Conservation (phyloP, 2,329 filamentous ascomycete genomes). For the Arthrobotrys conoides region DNA sequence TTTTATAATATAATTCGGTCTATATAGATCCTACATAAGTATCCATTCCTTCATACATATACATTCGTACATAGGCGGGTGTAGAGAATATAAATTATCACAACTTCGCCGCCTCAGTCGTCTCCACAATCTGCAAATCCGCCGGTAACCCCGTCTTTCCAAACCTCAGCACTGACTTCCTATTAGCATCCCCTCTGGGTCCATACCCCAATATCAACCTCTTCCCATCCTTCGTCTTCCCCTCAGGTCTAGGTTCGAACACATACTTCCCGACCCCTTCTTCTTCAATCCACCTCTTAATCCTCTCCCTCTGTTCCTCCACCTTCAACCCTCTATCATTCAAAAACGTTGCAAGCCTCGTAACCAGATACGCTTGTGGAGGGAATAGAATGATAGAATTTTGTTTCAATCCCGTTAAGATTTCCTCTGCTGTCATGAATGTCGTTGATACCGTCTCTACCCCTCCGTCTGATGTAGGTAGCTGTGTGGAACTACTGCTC, state of each 20-base stretch:
- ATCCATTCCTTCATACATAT: no score
- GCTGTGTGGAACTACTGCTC: constrained; percentile 13
- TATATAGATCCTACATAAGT: no score
- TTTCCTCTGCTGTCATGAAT: constrained; percentile 70
- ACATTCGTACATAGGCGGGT: no score
- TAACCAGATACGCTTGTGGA: constrained; percentile 84
- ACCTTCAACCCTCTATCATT: constrained; percentile 67
- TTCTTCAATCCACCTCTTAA: constrained; percentile 71
- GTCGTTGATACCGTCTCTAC: constrained; percentile 79
- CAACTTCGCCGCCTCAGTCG: constrained; percentile 69
- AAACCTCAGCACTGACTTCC: constrained; percentile 74
- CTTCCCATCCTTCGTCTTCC: constrained; percentile 68
- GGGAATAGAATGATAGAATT: constrained; percentile 88
- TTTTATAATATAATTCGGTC: not conserved
- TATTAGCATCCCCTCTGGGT: constrained; percentile 73
- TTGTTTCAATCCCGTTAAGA: constrained; percentile 74
- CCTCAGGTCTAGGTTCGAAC: constrained; percentile 71
- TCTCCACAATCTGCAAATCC: constrained; percentile 71
- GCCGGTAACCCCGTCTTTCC: constrained; percentile 70
- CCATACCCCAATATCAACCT: constrained; percentile 72
- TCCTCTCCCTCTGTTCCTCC: constrained; percentile 66
- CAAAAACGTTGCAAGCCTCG: constrained; percentile 72
- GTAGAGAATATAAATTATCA: constrained; percentile 20
- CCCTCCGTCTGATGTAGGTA: constrained; percentile 78
- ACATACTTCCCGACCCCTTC: constrained; percentile 73